phyloP scores from a whole-genome alignment of 768 basidiomycete genomes.

The Xanthoconium purpureum region DNA sequence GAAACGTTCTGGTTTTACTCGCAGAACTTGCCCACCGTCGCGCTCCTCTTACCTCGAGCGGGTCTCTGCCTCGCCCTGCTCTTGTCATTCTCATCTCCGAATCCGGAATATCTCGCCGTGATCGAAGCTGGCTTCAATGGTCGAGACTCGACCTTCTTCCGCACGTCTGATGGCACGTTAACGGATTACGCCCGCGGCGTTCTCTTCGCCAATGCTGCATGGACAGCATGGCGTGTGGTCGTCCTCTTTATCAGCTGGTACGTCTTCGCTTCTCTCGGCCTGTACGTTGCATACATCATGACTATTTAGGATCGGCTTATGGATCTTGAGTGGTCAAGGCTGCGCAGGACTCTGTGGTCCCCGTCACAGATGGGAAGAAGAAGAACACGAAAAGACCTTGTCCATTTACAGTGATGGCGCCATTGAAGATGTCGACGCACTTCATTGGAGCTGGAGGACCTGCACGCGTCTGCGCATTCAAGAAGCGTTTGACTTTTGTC shows the following conservation, averaged over 20 bases:
- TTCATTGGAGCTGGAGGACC: slow-evolving; percentile 81
- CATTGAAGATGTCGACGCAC: slow-evolving; percentile 40
- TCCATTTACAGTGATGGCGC: slow-evolving; percentile 46
- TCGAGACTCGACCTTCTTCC: slow-evolving; percentile 78
- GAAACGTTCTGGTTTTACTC: slow-evolving; percentile 83
- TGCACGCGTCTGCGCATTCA: slow-evolving; percentile 66
- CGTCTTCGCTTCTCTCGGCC: not conserved
- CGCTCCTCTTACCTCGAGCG: slow-evolving; percentile 80
- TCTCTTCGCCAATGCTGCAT: slow-evolving; percentile 74
- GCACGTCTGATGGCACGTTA: slow-evolving; percentile 56
- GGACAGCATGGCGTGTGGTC: slow-evolving; percentile 73
- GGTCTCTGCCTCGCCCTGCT: slow-evolving; percentile 71
- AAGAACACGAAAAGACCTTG: slow-evolving; percentile 59
- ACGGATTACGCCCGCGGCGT: slow-evolving; percentile 78
- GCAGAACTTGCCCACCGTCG: slow-evolving; percentile 80
- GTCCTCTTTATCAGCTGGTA: slow-evolving; percentile 72
- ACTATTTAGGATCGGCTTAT: slow-evolving; percentile 62
- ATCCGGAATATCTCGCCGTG: slow-evolving; percentile 45
- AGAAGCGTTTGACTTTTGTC: slow-evolving; percentile 81
- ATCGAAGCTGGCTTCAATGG: slow-evolving; percentile 45
- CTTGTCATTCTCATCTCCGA: slow-evolving; percentile 55
- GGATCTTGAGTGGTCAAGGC: slow-evolving; percentile 72
- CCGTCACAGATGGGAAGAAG: slow-evolving; percentile 81
- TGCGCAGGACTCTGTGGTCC: slow-evolving; percentile 85
- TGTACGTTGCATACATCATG: not conserved